Evolutionary conservation across 306 rosid genomes (phyloP), one percentile per base, ranked within the genome.

Genomic region (Gleditsia sinensis): DNA sequence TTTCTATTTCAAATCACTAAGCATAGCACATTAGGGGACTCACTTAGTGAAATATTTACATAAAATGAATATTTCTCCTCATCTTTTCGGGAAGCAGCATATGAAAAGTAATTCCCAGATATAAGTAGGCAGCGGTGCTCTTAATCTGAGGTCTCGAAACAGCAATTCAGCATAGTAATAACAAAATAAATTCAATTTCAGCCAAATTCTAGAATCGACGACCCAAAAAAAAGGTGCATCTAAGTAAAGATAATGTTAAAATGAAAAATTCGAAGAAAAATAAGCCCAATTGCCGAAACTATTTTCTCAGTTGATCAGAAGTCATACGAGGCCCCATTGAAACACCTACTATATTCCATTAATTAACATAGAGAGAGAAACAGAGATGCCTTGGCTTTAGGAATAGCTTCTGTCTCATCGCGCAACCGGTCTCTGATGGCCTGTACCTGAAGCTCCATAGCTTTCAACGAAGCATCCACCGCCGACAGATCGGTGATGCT

Each of bases 381-480:
- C 8, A 59, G 42, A 14, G 9, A n/a, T 79, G 81, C 98, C 82
- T 91, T 89, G 13, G 94, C 88, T 88, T 91, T 94, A 17, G 97
- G 94, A 74, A 94, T 91, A 19, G 97, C 94, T 71, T 82, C 85
- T 12, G 88, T 84, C 78, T 94, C 97, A 67, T 91, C 94, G 12
- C 90, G 91, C 70, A 94, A 74, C 8, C 89, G 89, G 37, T 84
- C 96, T 86, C 91, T 89, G 83, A 94, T 89, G 19, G 86, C 84
- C 78, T 91, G 92, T 8, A 91, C 90, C 88, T 94, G 97, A 77
- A 91, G 83, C 88, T 94, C 98, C 92, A 91, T 85, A 4, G 86
- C 88, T 71, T 59, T 89, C 78, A 91, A 75, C 3, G 92, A 82
- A 30, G 89, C 80, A 56, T 91, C 98, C 67, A 94, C 84, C 7